Evolutionary conservation across 352 stramenopile genomes (phyloP).

Genomic region (Pythium myriotylum): DNA sequence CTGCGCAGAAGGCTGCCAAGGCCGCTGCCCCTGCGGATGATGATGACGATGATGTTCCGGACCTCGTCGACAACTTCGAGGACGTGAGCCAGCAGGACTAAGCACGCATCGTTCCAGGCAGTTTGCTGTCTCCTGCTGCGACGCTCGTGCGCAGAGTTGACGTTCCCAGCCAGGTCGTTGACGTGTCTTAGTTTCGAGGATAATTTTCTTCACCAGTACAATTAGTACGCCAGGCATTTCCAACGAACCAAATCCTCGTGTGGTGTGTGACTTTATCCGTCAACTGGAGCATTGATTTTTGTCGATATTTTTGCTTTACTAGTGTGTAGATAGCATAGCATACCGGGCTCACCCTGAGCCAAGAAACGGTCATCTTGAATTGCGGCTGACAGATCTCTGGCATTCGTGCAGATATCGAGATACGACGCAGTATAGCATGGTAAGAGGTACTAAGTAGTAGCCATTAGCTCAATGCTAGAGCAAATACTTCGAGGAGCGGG

Average conservation of each 20-base stretch:
- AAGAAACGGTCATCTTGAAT: no score
- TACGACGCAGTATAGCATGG: no score
- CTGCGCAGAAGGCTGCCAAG: slow-evolving; percentile 78
- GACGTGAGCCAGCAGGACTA: slow-evolving; percentile 94
- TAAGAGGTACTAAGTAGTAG: no score
- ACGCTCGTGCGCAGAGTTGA: slow-evolving; percentile 18
- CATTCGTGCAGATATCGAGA: no score
- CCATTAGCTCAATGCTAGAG: no score
- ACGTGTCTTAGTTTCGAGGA: slow-evolving; percentile 32
- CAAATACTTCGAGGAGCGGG: no score
- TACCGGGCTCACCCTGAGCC: no score
- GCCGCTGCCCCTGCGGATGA: slow-evolving; percentile 79
- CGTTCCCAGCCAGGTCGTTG: slow-evolving; percentile 31
- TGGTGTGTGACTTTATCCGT: slow-evolving; percentile 5
- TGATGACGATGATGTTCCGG: slow-evolving; percentile 96
- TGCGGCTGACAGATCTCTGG: no score
- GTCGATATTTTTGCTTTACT: neutral
- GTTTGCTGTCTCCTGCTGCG: neutral
- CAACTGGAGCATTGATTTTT: slow-evolving; percentile 2
- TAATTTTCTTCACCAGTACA: slow-evolving; percentile 30
- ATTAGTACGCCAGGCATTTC: slow-evolving; percentile 37
- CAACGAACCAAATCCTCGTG: slow-evolving; percentile 20
- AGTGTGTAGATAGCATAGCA: no score
- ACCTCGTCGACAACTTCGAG: slow-evolving; percentile 99
- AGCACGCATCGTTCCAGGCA: slow-evolving; percentile 23